Evolutionary conservation across 1,284 basidiomycete species (phyloP).

Genomic region (Ceratobasidium papillatum): DNA sequence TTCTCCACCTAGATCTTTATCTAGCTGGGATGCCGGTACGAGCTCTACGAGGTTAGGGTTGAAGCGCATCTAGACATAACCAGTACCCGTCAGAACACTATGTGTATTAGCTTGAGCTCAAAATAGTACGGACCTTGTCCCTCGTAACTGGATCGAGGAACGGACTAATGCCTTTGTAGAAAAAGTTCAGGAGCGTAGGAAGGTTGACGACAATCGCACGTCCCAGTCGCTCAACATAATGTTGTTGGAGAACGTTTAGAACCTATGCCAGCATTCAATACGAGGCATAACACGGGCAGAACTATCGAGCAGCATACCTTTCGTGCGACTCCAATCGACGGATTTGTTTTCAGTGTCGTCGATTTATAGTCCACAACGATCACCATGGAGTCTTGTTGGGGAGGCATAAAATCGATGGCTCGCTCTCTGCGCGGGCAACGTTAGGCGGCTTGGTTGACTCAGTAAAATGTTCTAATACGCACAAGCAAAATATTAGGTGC

Average conservation of each 20-base stretch:
- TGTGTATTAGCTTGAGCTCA: conserved; percentile 3
- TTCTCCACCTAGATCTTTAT: conserved; percentile 76
- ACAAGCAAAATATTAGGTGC: conserved; percentile 86
- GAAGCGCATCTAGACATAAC: conserved; percentile 74
- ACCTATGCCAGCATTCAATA: conserved; percentile 55
- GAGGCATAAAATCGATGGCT: conserved; percentile 85
- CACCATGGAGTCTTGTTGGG: conserved; percentile 79
- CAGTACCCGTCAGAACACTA: neutral
- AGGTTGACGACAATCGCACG: conserved; percentile 87
- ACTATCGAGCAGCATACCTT: conserved; percentile 59
- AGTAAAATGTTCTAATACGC: conserved; percentile 51
- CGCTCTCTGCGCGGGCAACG: conserved; percentile 66
- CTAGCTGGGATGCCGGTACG: conserved; percentile 78
- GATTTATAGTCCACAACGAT: conserved; percentile 87
- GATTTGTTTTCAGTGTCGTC: conserved; percentile 80
- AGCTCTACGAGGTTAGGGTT: conserved; percentile 83
- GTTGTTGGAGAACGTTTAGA: conserved; percentile 85
- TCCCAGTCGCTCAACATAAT: conserved; percentile 90
- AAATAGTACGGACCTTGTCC: conserved; percentile 70
- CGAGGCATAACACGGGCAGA: neutral
- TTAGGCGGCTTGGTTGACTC: neutral
- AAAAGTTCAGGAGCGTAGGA: conserved; percentile 79
- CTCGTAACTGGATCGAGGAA: conserved; percentile 91
- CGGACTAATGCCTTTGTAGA: conserved; percentile 86
- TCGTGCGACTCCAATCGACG: conserved; percentile 77